Evolutionary conservation across 768 basidiomycete genomes (phyloP), one percentile per base, ranked within the genome.

Genomic region (Suillus tomentosus): DNA sequence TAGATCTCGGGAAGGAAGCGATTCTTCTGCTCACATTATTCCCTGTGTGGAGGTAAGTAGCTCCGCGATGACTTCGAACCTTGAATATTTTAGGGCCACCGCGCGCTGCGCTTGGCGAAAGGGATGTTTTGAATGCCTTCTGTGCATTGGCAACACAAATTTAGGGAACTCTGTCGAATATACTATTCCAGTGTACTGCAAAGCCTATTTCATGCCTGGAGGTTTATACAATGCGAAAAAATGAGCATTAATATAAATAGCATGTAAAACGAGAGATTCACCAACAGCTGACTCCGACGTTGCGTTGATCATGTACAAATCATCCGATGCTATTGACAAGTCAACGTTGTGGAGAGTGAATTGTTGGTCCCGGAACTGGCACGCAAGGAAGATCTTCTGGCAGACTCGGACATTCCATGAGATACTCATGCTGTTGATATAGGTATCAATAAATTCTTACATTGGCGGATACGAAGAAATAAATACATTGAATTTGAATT

Each of bases 301-400:
- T 15, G 27, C 6, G 22, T 24, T n/a, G 36, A 56, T 31, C 31
- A 5, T 31, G 31, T 31, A 31, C 31, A 31, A 5, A 31, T 55
- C 54, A 11, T 22, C 7, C 31, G 31, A 31, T 15, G n/a, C n/a
- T n/a, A 13, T 24, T 14, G 48, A 8, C 48, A n/a, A 14, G 27
- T 27, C 3, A 27, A 27, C 27, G 15, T 36, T 9, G 13, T 24
- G 3, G 36, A 14, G 37, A 22, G 13, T 37, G n/a, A 56, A 22
- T 22, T 4, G 31, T 15, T 56, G 14, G 36, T 9, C 6, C 81
- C 31, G 84, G 77, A 62, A 87, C 86, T 1, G 31, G 31, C 65
- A 87, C 77, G 22, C 87, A 86, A 31, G 89, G 86, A 69, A 86
- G 80, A 67, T 89, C 89, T 57, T 85, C 82, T 37, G 83, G 85